phyloP scores from a whole-genome alignment of 2,329 filamentous ascomycete genomes.

The Calcarisporium arbuscula region DNA sequence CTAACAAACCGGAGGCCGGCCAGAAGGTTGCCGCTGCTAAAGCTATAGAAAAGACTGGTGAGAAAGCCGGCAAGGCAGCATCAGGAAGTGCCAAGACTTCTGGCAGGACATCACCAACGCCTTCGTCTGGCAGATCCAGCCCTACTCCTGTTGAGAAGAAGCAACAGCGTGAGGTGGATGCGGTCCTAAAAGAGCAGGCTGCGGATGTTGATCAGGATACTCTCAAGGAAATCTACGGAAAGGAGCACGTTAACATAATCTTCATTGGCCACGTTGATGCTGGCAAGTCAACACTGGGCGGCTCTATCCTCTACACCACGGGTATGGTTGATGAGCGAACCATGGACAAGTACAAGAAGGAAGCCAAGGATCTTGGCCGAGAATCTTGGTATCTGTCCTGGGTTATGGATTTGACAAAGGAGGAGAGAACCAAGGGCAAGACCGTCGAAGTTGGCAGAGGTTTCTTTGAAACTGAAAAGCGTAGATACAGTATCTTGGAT shows the following conservation, averaged over 20 bases:
- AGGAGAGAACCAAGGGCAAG: slow-evolving; percentile 94
- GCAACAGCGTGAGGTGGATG: slow-evolving; percentile 63
- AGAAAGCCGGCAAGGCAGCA: slow-evolving; percentile 40
- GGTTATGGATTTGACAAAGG: slow-evolving; percentile 95
- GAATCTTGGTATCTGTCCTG: slow-evolving; percentile 99
- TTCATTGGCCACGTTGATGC: slow-evolving; percentile 98
- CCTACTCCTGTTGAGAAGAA: slow-evolving; percentile 56
- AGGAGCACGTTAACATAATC: slow-evolving; percentile 89
- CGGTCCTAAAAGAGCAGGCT: slow-evolving; percentile 75
- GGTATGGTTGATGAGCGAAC: slow-evolving; percentile 99
- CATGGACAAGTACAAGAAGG: slow-evolving; percentile 95
- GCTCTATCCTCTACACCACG: slow-evolving; percentile 84
- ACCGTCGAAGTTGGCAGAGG: slow-evolving; percentile 95
- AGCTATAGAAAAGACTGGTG: slow-evolving; percentile 85
- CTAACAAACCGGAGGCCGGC: slow-evolving; percentile 57
- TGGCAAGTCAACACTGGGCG: slow-evolving; percentile 93
- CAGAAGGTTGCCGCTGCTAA: slow-evolving; percentile 82
- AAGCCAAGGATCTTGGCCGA: slow-evolving; percentile 91
- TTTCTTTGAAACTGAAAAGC: slow-evolving; percentile 95
- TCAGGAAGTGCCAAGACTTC: slow-evolving; percentile 41
- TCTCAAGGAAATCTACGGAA: slow-evolving; percentile 92
- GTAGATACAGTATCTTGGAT: slow-evolving; percentile 92
- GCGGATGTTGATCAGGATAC: slow-evolving; percentile 67
- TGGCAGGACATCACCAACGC: slow-evolving; percentile 73
- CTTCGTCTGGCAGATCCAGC: slow-evolving; percentile 78